A percentile compares a stretch with the other conserved stretches of the same genome.
These are phyloP conservation scores for Amphibolis antarctica DNA, from an alignment of 106 monocot species.

Conservation along the genomic window DNA sequence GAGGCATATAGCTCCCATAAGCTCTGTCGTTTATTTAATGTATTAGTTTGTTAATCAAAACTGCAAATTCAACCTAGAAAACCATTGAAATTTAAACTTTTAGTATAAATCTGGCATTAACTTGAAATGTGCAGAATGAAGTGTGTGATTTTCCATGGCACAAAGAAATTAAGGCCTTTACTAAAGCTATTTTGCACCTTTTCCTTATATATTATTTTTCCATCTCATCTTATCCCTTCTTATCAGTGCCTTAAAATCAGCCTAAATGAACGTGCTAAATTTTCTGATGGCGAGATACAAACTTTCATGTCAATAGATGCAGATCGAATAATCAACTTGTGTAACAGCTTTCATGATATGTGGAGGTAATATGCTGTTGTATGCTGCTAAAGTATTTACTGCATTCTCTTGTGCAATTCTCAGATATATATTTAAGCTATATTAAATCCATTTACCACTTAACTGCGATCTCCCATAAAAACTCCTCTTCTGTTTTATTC, in stretches of 20 bases:
- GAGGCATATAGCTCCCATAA: too few species aligned
- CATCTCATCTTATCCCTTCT: constrained; percentile 6
- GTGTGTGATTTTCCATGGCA: too few species aligned
- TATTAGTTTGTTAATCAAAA: too few species aligned
- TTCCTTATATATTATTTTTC: not conserved
- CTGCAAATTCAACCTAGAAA: too few species aligned
- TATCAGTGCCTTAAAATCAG: constrained; percentile 60
- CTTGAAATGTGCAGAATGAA: too few species aligned
- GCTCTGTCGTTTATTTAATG: too few species aligned
- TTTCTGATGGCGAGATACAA: constrained; percentile 97
- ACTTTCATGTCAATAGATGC: constrained; percentile 97
- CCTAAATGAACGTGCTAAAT: constrained; percentile 66
- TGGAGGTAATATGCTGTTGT: constrained; percentile 56
- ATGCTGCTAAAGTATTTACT: not conserved
- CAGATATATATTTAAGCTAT: not conserved
- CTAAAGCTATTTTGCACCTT: not conserved
- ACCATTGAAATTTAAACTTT: too few species aligned
- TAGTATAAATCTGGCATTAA: too few species aligned
- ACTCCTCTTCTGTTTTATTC: too few species aligned
- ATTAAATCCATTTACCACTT: too few species aligned
- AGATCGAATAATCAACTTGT: constrained; percentile 73
- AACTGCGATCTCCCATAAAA: too few species aligned
- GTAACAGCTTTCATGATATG: constrained; percentile 93
- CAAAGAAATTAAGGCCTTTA: not conserved
- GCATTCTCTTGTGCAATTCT: not conserved